Evolutionary conservation across 192 early-diverging fungal genomes (phyloP), one percentile per base, ranked within the genome.

Genomic region (Coemansia guatemalensis): DNA sequence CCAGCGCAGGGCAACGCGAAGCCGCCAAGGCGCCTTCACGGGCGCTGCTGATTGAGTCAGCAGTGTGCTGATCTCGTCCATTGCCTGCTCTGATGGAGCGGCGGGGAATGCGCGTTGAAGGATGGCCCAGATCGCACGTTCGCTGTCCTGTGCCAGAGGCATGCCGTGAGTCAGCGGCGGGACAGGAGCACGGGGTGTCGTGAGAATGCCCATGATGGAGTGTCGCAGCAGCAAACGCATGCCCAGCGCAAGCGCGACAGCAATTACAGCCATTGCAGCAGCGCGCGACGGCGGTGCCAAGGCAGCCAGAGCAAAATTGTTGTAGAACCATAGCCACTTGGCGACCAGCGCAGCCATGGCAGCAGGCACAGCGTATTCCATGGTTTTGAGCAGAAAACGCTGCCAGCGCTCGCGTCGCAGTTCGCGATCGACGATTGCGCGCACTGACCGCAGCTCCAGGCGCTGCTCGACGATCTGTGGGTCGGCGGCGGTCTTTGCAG

Each of bases 91-190:
- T 1, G 68, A 71, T 3, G 78, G 78, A 1, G 72, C 58, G 2
- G 72, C 78, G 6, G 78, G 78, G 52, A 81, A 81, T 26, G 78
- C 78, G 25, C 59, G 67, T 0, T 69, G 62, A 21, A 81, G 68
- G 27, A 71, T 70, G 20, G 55, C 48, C 35, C 58, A 62, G 2
- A 63, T 69, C 12, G 53, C 62, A 8, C 18, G 8, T 11, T 74
- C 78, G 44, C 25, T 63, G n/a, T 63, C 56, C 0, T 22, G 20
- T 4, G 70, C 32, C 27, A 62, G 39, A 22, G 11, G 53, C 6
- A 47, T 23, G 21, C 30, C 21, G 2, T 24, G 20, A 2, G 23
- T 29, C 39, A 21, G n/a, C 20, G 35, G 8, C 18, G 14, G 5
- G 5, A 39, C n/a, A 23, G 48, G 30, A 18, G 29, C 49, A n/a